Conservation (phyloP, 73 alveolate species). For the Paramecium biaurelia region DNA sequence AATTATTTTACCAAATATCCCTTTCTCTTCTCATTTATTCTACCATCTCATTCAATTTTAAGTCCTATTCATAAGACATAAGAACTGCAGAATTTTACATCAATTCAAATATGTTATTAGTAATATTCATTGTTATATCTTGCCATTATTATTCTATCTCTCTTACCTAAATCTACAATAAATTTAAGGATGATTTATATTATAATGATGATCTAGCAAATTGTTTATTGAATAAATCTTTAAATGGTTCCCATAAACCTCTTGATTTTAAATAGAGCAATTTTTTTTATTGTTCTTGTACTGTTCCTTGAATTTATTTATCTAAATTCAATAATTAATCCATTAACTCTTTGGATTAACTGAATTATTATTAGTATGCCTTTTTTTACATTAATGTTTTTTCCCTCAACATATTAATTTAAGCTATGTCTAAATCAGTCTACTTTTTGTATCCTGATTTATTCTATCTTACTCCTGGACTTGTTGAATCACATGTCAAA, state of each 20-base stretch:
- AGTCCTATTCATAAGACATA: slow-evolving; percentile 2
- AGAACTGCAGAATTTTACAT: neutral
- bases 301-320: neutral
- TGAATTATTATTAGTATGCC: neutral
- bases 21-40: slow-evolving; percentile 39
- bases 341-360: neutral
- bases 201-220: neutral
- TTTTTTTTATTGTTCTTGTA: neutral
- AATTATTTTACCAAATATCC: slow-evolving; percentile 35
- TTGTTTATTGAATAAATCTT: neutral
- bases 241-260: slow-evolving; percentile 3
- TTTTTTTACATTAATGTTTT: neutral
- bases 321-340: neutral
- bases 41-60: neutral
- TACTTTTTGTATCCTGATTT: neutral
- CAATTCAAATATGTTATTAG: slow-evolving; percentile 20
- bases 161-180: neutral
- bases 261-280: neutral
- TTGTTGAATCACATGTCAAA: slow-evolving; percentile 7
- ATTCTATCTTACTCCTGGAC: neutral
- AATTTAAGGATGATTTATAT: neutral
- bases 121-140: neutral
- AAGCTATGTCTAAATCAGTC: neutral
- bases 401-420: neutral
- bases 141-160: neutral